phyloP scores from a whole-genome alignment of 352 stramenopile genomes.

The Elongisporangium senticosum region DNA sequence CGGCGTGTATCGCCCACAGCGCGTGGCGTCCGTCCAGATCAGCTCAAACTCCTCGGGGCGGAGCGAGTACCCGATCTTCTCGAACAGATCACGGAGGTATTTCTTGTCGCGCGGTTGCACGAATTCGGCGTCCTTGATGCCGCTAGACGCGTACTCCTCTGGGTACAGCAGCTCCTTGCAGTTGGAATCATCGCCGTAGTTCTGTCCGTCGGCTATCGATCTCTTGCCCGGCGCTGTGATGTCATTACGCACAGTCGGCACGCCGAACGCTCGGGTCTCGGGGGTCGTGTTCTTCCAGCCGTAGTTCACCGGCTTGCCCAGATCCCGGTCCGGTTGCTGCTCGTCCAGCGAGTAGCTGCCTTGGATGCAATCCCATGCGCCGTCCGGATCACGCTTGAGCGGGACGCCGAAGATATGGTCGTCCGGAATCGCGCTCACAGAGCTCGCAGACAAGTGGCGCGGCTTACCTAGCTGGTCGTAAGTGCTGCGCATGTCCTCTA shows the following conservation, averaged over 20 bases:
- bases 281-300: constrained; percentile 80
- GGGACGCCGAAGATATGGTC: constrained; percentile 66
- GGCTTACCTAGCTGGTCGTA: constrained; percentile 72
- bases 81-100: constrained; percentile 63
- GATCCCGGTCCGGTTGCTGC: constrained; percentile 74
- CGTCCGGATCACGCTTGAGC: constrained; percentile 40
- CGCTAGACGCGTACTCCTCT: constrained; percentile 70
- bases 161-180: constrained; percentile 83
- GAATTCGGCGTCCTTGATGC: constrained; percentile 85
- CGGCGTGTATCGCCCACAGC: constrained; percentile 34
- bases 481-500: constrained; percentile 69
- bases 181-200: constrained; percentile 86
- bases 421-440: constrained; percentile 22
- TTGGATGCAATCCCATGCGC: constrained; percentile 74
- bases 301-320: constrained; percentile 77
- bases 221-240: constrained; percentile 60
- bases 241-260: constrained; percentile 82
- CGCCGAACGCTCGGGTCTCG: constrained; percentile 64
- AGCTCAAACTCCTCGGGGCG: constrained; percentile 57
- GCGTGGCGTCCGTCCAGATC: constrained; percentile 60
- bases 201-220: constrained; percentile 87
- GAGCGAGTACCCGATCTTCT: constrained; percentile 60
- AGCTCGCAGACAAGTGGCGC: constrained; percentile 44
- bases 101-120: constrained; percentile 43
- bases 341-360: constrained; percentile 76